Percentiles rank a stretch among this genome's conserved stretches.
Conservation (phyloP, 768 basidiomycete species). For the Lactifluus hygrophoroides region DNA sequence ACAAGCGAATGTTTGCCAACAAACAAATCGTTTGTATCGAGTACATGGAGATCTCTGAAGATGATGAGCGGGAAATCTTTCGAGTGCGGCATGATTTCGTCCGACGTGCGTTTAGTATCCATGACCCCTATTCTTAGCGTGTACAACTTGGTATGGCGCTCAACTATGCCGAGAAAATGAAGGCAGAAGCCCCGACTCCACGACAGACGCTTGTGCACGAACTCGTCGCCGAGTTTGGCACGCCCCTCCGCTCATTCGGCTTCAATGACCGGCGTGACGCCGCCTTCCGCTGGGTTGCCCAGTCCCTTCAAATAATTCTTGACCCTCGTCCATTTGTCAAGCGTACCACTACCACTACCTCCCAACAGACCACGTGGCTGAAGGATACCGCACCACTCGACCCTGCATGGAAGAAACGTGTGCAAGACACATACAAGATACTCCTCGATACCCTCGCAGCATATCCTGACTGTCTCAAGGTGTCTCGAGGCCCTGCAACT, state of each 20-base stretch:
- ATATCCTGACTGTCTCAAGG: conserved; percentile 9
- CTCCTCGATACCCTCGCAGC: conserved; percentile 9
- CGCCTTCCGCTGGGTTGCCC: conserved; percentile 52
- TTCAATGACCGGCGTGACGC: conserved; percentile 45
- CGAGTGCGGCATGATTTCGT: conserved; percentile 21
- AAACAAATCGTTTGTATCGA: conserved; percentile 47
- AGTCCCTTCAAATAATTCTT: conserved; percentile 45
- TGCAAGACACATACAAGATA: conserved; percentile 10
- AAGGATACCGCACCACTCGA: conserved; percentile 9
- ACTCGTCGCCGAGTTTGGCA: conserved; percentile 17
- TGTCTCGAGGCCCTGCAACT: conserved; percentile 12
- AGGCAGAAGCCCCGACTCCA: conserved; percentile 23
- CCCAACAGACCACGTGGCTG: conserved; percentile 46
- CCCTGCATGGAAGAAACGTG: conserved; percentile 5
- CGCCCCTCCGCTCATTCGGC: conserved; percentile 29
- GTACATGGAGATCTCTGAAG: conserved; percentile 27
- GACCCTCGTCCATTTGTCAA: conserved; percentile 29
- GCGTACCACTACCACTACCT: conserved; percentile 26
- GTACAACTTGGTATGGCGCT: conserved; percentile 26
- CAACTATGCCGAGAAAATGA: conserved; percentile 25
- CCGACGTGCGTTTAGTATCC: not conserved
- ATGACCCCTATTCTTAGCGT: conserved; percentile 17
- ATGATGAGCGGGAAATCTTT: conserved; percentile 29
- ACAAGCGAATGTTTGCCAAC: conserved; percentile 33
- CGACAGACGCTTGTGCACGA: conserved; percentile 19